Conservation (phyloP, 2,329 filamentous ascomycete species). For the Moelleriella libera region DNA sequence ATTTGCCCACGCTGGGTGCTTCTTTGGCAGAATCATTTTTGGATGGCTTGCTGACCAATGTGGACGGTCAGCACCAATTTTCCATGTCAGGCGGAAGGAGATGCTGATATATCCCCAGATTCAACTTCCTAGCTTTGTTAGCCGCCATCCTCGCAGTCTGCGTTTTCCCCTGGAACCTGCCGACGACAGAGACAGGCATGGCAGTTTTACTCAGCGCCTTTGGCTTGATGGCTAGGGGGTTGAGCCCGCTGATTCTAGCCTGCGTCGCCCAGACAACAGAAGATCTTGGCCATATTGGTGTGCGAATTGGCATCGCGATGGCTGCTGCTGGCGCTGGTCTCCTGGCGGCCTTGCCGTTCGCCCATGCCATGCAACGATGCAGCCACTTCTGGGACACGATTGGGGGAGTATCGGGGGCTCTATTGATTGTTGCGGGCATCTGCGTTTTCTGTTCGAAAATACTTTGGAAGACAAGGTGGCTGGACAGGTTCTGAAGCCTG, state of each 20-base stretch:
- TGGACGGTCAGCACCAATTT: constrained; percentile 18
- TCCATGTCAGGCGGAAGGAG: neutral
- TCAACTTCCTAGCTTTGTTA: constrained; percentile 25
- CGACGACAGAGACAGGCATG: constrained; percentile 7
- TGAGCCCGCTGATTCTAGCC: constrained; percentile 18
- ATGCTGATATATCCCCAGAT: constrained; percentile 5
- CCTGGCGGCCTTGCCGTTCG: constrained; percentile 9
- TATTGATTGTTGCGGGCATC: no score
- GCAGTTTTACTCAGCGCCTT: constrained; percentile 13
- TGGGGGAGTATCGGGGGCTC: neutral
- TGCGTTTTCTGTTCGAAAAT: no score
- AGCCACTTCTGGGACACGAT: neutral
- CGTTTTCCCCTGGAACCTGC: constrained; percentile 16
- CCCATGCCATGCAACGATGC: neutral
- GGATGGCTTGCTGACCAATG: constrained; percentile 36
- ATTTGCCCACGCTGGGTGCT: constrained; percentile 44
- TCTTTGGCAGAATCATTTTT: constrained; percentile 35
- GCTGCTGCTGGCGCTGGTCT: constrained; percentile 13
- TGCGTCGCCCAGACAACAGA: constrained; percentile 16
- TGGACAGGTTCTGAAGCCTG: no score
- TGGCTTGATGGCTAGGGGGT: constrained; percentile 16
- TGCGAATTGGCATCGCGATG: constrained; percentile 18
- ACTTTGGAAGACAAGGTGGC: no score
- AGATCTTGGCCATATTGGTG: constrained; percentile 14
- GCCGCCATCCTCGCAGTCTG: constrained; percentile 10